These are phyloP conservation scores for Sequoiadendron giganteum DNA, from an alignment of 75 land plant genomes.

Conservation along the genomic window DNA sequence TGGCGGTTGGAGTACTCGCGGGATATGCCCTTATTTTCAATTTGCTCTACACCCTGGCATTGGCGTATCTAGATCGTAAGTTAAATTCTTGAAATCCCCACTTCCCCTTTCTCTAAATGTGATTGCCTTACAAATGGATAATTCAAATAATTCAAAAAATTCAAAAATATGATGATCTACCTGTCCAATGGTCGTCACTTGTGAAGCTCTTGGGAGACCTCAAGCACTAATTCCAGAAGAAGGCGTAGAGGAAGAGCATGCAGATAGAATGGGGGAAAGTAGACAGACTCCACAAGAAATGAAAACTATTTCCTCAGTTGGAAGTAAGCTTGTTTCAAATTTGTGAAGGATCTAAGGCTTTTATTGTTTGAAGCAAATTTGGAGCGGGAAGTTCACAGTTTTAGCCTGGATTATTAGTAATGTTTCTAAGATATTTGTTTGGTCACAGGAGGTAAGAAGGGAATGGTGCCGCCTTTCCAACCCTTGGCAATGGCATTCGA, in stretches of 20 bases:
- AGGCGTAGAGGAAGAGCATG: slow-evolving; percentile 35
- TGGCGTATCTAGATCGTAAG: slow-evolving; percentile 20
- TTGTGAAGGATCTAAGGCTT: neutral
- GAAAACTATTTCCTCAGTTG: neutral
- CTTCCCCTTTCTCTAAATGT: slow-evolving; percentile 37
- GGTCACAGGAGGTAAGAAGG: slow-evolving; percentile 24
- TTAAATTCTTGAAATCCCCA: neutral
- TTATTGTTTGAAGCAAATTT: neutral
- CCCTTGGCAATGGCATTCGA: slow-evolving; percentile 56
- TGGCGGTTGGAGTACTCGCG: slow-evolving; percentile 39
- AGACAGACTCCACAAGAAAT: neutral
- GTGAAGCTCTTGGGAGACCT: slow-evolving; percentile 44
- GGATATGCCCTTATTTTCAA: slow-evolving; percentile 57
- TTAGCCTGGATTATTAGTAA: neutral
- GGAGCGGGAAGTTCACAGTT: neutral
- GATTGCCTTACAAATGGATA: neutral
- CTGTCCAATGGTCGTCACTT: neutral
- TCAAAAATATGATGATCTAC: neutral
- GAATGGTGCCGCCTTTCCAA: slow-evolving; percentile 69
- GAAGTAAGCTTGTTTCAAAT: neutral
- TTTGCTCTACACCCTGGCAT: slow-evolving; percentile 27
- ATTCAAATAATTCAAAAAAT: neutral
- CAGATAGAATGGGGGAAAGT: slow-evolving; percentile 12
- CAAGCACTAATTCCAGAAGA: slow-evolving; percentile 51
- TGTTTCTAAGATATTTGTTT: neutral